phyloP scores from a whole-genome alignment of 768 basidiomycete species.

The Mrakia gelida region DNA sequence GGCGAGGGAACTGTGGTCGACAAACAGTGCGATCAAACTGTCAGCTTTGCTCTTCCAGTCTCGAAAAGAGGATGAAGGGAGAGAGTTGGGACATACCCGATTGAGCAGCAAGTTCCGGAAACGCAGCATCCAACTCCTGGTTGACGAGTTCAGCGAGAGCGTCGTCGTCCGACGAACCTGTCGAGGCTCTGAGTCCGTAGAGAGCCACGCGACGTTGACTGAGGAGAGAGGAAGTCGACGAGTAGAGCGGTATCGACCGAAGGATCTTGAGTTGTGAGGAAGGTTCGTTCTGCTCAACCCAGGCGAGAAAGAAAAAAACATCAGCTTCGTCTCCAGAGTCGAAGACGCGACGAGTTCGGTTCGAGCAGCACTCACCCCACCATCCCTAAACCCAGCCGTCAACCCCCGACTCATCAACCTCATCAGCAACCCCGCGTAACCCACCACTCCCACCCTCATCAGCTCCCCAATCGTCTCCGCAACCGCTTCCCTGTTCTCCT shows the following conservation, averaged over 20 bases:
- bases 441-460: conserved; percentile 3
- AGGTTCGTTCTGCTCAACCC: conserved; percentile 3
- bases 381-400: conserved; percentile 9
- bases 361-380: neutral
- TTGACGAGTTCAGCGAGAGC: neutral
- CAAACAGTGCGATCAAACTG: no score
- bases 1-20: neutral
- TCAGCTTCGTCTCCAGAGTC: neutral
- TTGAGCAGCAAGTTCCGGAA: conserved; percentile 18
- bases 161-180: neutral
- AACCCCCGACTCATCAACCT: conserved; percentile 24
- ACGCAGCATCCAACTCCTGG: conserved; percentile 15
- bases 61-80: neutral
- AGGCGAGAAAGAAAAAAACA: neutral
- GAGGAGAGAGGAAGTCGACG: conserved; percentile 16
- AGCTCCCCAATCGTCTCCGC: conserved; percentile 30
- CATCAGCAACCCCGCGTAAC: conserved; percentile 15
- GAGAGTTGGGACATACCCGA: neutral
- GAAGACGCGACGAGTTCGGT: neutral
- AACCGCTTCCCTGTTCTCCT: conserved; percentile 17
- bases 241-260: conserved; percentile 24
- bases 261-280: conserved; percentile 17
- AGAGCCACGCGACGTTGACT: conserved; percentile 23
- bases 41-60: no score
- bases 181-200: conserved; percentile 6